Conservation (phyloP, 306 rosid genomes). For the Inga oerstediana region DNA sequence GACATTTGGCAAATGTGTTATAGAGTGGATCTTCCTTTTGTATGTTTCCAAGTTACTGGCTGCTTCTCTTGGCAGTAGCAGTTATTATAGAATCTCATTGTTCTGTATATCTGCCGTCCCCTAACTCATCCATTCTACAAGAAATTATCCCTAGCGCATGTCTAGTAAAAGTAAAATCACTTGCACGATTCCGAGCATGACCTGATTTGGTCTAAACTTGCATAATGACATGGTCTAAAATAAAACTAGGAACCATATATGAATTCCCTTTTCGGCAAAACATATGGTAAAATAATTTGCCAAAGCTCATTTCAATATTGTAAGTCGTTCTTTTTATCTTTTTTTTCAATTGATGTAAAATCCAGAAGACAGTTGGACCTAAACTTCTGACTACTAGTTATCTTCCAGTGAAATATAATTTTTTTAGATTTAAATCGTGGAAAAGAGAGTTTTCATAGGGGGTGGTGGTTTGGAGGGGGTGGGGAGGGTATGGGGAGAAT, state of each 20-base stretch:
- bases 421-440: neutral
- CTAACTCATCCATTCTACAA: neutral
- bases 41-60: neutral
- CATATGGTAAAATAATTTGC: neutral
- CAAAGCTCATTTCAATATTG: neutral
- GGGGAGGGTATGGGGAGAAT: neutral
- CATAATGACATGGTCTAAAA: neutral
- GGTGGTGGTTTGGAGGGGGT: neutral
- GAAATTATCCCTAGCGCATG: neutral
- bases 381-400: too few relatives aligned
- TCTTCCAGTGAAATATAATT: neutral
- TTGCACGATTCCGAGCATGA: slow-evolving; percentile 11
- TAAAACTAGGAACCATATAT: neutral
- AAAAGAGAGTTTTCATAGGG: neutral
- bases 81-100: neutral
- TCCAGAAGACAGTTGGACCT: neutral
- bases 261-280: neutral
- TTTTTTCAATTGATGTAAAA: neutral
- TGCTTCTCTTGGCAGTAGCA: neutral
- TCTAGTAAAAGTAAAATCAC: slow-evolving; percentile 17
- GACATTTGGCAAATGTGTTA: slow-evolving; percentile 3
- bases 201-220: neutral
- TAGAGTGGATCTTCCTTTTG: neutral
- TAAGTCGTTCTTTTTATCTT: neutral
- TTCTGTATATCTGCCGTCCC: slow-evolving; percentile 1